Evolutionary conservation across 208 protist genomes (phyloP).

Genomic region (Zelonia costaricensis): DNA sequence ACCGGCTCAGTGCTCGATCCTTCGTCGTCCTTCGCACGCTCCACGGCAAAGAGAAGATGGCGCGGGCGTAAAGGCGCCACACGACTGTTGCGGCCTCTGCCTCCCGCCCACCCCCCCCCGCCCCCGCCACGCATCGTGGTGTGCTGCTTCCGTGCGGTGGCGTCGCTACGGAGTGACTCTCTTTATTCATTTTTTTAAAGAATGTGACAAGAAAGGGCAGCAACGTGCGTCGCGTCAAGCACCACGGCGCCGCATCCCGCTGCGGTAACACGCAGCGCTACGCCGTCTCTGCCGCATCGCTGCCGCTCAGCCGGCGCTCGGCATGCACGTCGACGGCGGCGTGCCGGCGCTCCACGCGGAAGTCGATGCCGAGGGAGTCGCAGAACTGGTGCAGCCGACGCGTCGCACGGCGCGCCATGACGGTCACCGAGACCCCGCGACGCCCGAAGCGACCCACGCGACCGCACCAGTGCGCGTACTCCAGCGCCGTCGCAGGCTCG

Average conservation of each 20-base stretch:
- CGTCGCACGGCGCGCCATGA: conserved; percentile 56
- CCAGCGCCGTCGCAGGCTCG: conserved; percentile 47
- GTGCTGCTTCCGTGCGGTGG: too few species aligned
- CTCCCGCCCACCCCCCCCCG: neutral
- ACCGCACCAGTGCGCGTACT: conserved; percentile 89
- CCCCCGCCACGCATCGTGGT: too few species aligned
- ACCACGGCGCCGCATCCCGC: too few species aligned
- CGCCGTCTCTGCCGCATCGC: neutral
- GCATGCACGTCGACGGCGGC: conserved; percentile 50
- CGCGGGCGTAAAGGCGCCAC: neutral
- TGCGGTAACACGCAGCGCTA: neutral
- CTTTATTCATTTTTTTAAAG: too few species aligned
- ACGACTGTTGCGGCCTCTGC: neutral
- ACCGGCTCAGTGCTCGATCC: too few species aligned
- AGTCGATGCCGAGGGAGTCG: conserved; percentile 54
- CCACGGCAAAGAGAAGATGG: too few species aligned
- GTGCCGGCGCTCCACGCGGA: conserved; percentile 56
- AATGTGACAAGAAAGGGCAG: too few species aligned
- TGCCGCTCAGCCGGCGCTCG: conserved; percentile 37
- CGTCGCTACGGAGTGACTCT: too few species aligned
- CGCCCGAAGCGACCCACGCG: conserved; percentile 80
- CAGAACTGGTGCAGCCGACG: conserved; percentile 69
- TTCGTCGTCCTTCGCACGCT: too few species aligned
- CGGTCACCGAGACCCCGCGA: conserved; percentile 54
- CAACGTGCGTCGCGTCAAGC: too few species aligned